phyloP scores from a whole-genome alignment of 2,329 filamentous ascomycete genomes.

The Microcera coccophila region DNA sequence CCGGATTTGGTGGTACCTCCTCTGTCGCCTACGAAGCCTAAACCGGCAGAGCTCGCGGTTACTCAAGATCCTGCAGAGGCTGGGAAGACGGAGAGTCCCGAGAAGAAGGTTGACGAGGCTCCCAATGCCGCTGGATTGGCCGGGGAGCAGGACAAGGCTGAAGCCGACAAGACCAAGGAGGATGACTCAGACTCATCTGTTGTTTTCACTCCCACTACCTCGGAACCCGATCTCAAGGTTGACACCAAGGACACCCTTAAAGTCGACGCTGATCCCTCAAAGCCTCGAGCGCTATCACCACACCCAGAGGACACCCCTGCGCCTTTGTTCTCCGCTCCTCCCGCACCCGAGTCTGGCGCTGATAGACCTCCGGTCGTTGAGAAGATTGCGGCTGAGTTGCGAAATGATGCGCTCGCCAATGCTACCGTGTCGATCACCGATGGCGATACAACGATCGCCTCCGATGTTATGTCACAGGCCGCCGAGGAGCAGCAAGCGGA shows the following conservation, averaged over 20 bases:
- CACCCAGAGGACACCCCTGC: constrained; percentile 65
- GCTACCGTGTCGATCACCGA: background rate
- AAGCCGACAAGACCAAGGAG: constrained; percentile 4
- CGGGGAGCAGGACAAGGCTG: constrained; percentile 8
- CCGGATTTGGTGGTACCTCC: constrained; percentile 55
- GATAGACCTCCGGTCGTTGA: constrained; percentile 23
- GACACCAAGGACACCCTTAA: constrained; percentile 9
- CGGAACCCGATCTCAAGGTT: constrained; percentile 21
- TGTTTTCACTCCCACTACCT: constrained; percentile 19
- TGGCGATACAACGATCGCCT: background rate
- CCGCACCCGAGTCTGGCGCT: constrained; percentile 27
- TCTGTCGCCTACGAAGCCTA: constrained; percentile 48
- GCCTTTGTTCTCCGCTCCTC: constrained; percentile 47
- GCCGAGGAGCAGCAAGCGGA: constrained; percentile 13
- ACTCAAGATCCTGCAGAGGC: constrained; percentile 14
- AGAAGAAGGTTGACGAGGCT: background rate
- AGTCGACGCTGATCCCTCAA: constrained; percentile 10
- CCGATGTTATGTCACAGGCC: background rate
- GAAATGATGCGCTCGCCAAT: constrained; percentile 1
- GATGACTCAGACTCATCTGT: constrained; percentile 20
- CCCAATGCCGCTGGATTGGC: constrained; percentile 6
- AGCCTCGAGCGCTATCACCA: constrained; percentile 40
- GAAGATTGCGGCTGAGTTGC: constrained; percentile 10
- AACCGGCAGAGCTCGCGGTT: constrained; percentile 23
- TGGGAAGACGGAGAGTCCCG: background rate